phyloP scores from a whole-genome alignment of 2,329 filamentous ascomycete genomes.

The Ophiostoma himal-ulmi region DNA sequence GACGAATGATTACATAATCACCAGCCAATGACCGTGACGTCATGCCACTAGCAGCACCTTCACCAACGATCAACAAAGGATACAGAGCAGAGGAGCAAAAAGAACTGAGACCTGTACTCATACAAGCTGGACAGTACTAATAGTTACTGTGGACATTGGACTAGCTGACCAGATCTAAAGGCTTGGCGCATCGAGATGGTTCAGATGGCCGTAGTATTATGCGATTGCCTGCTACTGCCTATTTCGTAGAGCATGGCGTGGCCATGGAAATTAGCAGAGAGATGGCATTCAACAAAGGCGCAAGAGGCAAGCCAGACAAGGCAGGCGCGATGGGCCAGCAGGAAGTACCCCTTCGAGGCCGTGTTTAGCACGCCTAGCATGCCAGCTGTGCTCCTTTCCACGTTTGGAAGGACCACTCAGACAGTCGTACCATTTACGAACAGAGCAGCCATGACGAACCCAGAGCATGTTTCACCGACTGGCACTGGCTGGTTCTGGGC shows the following conservation, averaged over 20 bases:
- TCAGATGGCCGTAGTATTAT: background rate
- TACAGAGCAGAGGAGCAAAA: background rate
- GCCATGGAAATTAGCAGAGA: background rate
- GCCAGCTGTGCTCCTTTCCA: background rate
- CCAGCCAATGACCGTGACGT: constrained; percentile 7
- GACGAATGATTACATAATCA: constrained; percentile 13
- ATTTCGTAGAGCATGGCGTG: background rate
- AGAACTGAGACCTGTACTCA: no score
- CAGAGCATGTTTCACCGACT: background rate
- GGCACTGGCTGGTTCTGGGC: background rate
- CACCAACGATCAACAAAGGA: background rate
- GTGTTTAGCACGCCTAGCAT: background rate
- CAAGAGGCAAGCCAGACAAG: background rate
- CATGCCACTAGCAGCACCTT: background rate
- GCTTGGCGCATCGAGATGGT: constrained; percentile 8
- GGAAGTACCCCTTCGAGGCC: background rate
- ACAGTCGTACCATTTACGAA: background rate
- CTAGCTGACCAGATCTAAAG: background rate
- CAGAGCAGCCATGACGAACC: background rate
- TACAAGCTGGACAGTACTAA: background rate
- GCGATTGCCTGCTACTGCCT: constrained; percentile 1
- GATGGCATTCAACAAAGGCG: constrained; percentile 6
- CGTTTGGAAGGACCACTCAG: background rate
- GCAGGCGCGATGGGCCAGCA: background rate
- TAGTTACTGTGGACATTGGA: background rate